A percentile compares a stretch with the other conserved stretches of the same genome.
Evolutionary conservation across 2,329 filamentous ascomycete species (phyloP).

Genomic region (Xylaria sp.): DNA sequence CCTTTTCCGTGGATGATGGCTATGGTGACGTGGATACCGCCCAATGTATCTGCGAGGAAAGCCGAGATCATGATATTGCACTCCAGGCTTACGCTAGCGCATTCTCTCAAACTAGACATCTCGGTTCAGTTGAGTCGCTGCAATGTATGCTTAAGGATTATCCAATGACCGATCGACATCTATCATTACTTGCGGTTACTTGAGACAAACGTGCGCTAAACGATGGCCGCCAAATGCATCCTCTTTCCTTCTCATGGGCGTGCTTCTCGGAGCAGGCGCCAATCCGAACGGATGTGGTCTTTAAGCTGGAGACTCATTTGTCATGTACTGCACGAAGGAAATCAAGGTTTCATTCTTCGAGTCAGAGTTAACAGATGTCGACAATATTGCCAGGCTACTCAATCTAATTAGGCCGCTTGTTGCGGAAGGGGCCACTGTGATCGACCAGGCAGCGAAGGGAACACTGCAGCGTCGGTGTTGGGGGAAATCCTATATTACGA

Average conservation of each 20-base stretch:
- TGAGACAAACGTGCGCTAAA: not conserved
- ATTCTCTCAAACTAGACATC: not conserved
- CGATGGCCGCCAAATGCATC: not conserved
- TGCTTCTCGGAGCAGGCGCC: not conserved
- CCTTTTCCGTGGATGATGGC: not conserved
- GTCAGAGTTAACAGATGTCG: not conserved
- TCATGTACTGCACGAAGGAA: not conserved
- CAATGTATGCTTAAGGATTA: not conserved
- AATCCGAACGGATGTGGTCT: not conserved
- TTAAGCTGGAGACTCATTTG: not conserved
- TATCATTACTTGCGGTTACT: not conserved
- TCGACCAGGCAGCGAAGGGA: not conserved
- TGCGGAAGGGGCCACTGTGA: not conserved
- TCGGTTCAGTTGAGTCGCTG: not conserved
- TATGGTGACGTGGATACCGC: not conserved
- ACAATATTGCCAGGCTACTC: not conserved
- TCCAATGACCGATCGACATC: not conserved
- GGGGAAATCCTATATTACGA: not conserved
- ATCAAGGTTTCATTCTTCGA: not conserved
- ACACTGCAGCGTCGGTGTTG: not conserved
- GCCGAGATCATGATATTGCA: not conserved
- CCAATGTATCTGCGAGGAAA: not conserved
- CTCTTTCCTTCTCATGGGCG: not conserved
- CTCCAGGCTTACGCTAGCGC: too few relatives aligned
- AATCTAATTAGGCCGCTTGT: not conserved